Evolutionary conservation across 176 grass and related monocot genomes (phyloP), one percentile per base, ranked within the genome.

Genomic region (Oryza glumipatula): DNA sequence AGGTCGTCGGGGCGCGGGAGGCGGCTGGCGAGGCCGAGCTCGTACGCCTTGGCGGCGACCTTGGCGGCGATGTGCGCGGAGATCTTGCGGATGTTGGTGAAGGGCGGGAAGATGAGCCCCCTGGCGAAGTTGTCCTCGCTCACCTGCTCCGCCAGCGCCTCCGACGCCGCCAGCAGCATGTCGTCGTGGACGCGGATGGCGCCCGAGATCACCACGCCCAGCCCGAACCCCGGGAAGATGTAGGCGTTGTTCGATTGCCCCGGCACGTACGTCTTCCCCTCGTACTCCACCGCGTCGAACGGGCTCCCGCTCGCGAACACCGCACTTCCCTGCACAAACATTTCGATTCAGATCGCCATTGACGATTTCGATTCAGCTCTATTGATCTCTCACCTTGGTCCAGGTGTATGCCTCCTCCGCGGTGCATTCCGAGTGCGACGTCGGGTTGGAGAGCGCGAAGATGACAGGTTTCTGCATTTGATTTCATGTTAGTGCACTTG

Each of bases 231-330:
- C 2, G 96, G 93, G 86, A 98, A 98, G 49, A 98, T 85, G 89
- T 98, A 95, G 43, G 96, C 96, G 86, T 95, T 98, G 82, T 94
- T 98, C 19, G 93, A 90, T 80, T 96, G 95, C 52, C 96, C 96
- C 6, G 93, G 89, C 23, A 86, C 48, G 82, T 89, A 81, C 14
- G 81, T 51, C 84, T 92, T 99, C 1, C 89, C 96, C 11, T 92
- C 86, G 47, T 91, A 86, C 77, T 99, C 96, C 14, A 99, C 83
- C 45, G 88, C 65, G 78, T 92, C 89, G 81, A 99, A 99, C 6
- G 96, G 96, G 84, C 93, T 96, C 49, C 96, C 96, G 79, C 91
- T 94, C 15, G 96, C 96, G 89, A 99, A 99, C 68, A 99, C 92
- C 22, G 87, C 91, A 26, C 26, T 26, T 26, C 93, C 96, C 86